Conservation (phyloP, 305 asterid species). For the Withania somnifera region DNA sequence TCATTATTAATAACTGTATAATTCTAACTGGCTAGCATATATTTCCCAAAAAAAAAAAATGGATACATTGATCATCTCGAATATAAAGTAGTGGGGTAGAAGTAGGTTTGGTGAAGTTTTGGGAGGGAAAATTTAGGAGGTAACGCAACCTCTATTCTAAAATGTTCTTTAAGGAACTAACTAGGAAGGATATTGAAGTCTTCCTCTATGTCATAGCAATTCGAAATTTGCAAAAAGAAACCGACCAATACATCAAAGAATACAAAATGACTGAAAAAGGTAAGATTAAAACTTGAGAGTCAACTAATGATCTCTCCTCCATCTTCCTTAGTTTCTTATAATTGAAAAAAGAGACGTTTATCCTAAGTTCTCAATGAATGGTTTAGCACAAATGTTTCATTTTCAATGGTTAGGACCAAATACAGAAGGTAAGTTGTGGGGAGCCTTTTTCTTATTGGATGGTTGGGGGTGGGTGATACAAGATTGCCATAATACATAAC, state of each 20-base stretch:
- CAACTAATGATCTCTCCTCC: neutral
- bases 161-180: neutral
- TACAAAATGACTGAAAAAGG: neutral
- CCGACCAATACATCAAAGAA: neutral
- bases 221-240: neutral
- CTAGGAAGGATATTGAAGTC: neutral
- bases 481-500: slow-evolving; percentile 1
- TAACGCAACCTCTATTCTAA: neutral
- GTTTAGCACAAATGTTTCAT: neutral
- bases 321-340: neutral
- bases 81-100: neutral
- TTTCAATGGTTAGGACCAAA: neutral
- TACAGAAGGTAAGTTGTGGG: neutral
- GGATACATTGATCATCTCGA: neutral
- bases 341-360: neutral
- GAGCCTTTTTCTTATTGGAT: neutral
- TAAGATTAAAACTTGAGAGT: neutral
- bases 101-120: neutral
- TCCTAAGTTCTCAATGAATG: neutral
- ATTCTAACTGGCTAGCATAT: no score
- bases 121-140: neutral
- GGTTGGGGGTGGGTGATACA: neutral
- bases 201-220: neutral
- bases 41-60: neutral
- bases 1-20: no score